Conservation (phyloP, 495 filamentous ascomycete genomes). For the Xylaria acuta region DNA sequence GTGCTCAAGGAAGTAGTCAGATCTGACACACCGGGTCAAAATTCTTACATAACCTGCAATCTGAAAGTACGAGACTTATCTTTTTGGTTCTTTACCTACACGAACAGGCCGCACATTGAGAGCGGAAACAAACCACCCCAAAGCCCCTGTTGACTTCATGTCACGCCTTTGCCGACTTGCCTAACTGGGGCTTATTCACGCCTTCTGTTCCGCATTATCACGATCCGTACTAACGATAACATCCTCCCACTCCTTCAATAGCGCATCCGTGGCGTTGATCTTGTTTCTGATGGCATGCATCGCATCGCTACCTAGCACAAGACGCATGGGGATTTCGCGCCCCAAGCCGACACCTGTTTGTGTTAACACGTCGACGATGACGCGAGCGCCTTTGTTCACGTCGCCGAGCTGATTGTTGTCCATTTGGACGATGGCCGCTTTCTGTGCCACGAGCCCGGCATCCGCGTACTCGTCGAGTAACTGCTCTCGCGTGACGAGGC, state of each 20-base stretch:
- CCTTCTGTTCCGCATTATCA: constrained; percentile 22
- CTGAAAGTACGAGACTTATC: not conserved
- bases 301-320: constrained; percentile 44
- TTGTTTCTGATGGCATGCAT: constrained; percentile 40
- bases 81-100: not conserved
- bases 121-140: not conserved
- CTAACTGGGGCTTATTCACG: not conserved
- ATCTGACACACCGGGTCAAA: not conserved
- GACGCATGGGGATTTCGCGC: constrained; percentile 40
- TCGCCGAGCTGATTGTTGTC: constrained; percentile 52
- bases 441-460: constrained; percentile 31
- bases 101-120: not conserved
- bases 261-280: constrained; percentile 37
- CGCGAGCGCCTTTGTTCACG: constrained; percentile 49
- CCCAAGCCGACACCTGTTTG: constrained; percentile 43
- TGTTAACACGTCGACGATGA: constrained; percentile 45
- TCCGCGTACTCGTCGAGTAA: constrained; percentile 38
- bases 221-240: constrained; percentile 37
- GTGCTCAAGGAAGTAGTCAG: not conserved
- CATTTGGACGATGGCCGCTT: constrained; percentile 32
- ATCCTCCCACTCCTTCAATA: constrained; percentile 46
- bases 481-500: constrained; percentile 32
- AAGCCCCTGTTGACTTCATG: not conserved
- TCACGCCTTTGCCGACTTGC: not conserved
- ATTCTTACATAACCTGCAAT: not conserved